Evolutionary conservation across 2,329 filamentous ascomycete genomes (phyloP), one percentile per base, ranked within the genome.

Genomic region (Phaeosphaeriaceae sp.): DNA sequence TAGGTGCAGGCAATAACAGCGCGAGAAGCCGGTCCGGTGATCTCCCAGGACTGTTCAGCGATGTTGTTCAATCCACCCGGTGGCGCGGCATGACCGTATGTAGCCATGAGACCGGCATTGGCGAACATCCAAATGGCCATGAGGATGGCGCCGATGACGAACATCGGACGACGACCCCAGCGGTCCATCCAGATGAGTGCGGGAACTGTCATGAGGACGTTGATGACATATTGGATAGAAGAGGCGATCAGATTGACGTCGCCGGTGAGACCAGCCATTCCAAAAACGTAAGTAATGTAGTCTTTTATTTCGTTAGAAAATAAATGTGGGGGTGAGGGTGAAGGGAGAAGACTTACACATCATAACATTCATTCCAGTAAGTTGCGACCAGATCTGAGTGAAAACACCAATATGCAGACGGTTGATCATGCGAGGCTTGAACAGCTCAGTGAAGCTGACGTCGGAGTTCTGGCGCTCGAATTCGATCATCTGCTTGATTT

Each of bases 351-450:
- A 36, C 51, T 66, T 71, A 62, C 72, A 75, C 73, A 86, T 88
- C 89, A 87, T 89, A 40, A 86, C 88, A 68, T 91, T 92, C 89
- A 91, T 91, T 19, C 90, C 90, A 1, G 89, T 91, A 48, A 92
- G 77, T 72, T 93, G 90, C 11, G 85, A 88, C 90, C 90, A 91
- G 67, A 92, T 88, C 77, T 92, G 90, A 1, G 84, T 89, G 73
- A 90, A 91, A 44, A 92, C 70, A 61, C 89, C 90, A 62, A 91
- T 88, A 63, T 88, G 81, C 9, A 89, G 90, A 27, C 90, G 85
- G 78, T 91, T 89, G 72, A 92, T 82, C 87, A 91, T 91, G n/a
- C 81, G 80, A 1, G 90, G 90, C 65, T 84, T 85, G 78, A 95
- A 85, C 0, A 95, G 84, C 71, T 94, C 90, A 1, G 88, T 65